Base-by-base conservation (phyloP, 2,329 filamentous ascomycete genomes). In the Chaetomiaceae sp. region DNA sequence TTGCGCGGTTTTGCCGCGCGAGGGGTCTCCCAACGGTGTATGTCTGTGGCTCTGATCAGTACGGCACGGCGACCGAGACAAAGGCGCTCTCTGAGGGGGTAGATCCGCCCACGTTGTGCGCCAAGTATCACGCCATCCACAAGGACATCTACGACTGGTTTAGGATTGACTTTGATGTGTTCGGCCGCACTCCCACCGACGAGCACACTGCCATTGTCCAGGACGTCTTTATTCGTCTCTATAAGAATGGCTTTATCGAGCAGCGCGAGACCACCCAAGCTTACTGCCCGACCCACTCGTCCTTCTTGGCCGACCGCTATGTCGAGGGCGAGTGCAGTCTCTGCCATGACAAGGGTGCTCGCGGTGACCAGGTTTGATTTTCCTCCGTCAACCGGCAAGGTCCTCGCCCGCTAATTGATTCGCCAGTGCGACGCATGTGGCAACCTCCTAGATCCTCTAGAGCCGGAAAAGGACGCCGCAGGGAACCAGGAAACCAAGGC, bases 111-210 rank as follows among this genome's bases (percentile, higher is more conserved):
- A 81, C 91, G 66, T 82, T 97, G 11, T 96, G 92, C 75, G 83
- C 88, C 71, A 95, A 96, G 75, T 96, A 95, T 76, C 89, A 95
- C 73, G 84, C 83, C 64, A 84, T 95, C 54, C 92, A 96, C 73
- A 84, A 90, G 64, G 89, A 87, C 44, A 87, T 96, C 61, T 97
- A 97, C 71, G 82, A 95, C 69, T 96, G 92, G 90, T 99, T 99
- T 74, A 84, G 90, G 66, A 92, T 97, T 66, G 85, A 81, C 54
- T 97, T 97, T 67, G 92, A 97, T 73, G 86, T 91, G 71, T 99
- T 97, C 67, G 94, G 91, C 58, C 86, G 91, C 55, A 97, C 94
- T 5, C 90, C 91, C 3, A 97, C 92, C 16, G 73, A 81, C 50
- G 82, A 94, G 64, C 94, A 97, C 72, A 96, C 90, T 20, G 82